Conservation (phyloP, 140 eudicot genomes). For the Stevia rebaudiana region DNA sequence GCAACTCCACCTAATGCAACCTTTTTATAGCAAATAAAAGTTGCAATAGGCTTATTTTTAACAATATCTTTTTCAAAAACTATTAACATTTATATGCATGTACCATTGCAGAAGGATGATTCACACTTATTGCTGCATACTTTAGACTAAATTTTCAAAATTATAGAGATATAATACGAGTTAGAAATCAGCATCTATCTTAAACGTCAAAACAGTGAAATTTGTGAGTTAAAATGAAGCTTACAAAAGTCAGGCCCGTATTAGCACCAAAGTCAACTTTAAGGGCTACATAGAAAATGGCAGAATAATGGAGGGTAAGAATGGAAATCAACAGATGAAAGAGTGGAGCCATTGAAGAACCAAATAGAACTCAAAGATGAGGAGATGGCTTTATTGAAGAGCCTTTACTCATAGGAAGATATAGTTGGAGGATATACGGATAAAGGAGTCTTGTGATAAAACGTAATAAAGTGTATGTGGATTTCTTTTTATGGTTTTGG, state of each 20-base stretch:
- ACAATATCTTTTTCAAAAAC: neutral
- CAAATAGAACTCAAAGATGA: conserved; percentile 13
- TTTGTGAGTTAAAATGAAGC: neutral
- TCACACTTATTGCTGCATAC: conserved; percentile 70
- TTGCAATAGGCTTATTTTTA: no score
- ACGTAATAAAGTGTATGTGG: no score
- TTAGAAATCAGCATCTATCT: neutral
- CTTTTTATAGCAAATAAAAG: no score
- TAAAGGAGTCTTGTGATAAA: no score
- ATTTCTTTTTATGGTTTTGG: no score
- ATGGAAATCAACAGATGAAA: conserved; percentile 27
- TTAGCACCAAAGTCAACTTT: conserved; percentile 42
- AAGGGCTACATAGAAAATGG: conserved; percentile 40
- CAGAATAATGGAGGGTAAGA: conserved; percentile 22
- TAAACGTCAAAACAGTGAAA: no score
- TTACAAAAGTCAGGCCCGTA: conserved; percentile 39
- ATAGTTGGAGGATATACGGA: conserved; percentile 33
- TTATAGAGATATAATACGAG: neutral
- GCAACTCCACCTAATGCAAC: no score
- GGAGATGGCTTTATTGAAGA: conserved; percentile 40
- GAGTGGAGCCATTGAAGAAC: conserved; percentile 42
- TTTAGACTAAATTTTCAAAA: conserved; percentile 34
- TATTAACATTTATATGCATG: neutral
- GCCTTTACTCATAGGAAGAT: conserved; percentile 38
- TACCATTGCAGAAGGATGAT: conserved; percentile 73